A percentile compares a stretch with the other conserved stretches of the same genome.
These are phyloP conservation scores for Alternaria atra DNA, from an alignment of 2,329 filamentous ascomycete species.

Conservation along the genomic window DNA sequence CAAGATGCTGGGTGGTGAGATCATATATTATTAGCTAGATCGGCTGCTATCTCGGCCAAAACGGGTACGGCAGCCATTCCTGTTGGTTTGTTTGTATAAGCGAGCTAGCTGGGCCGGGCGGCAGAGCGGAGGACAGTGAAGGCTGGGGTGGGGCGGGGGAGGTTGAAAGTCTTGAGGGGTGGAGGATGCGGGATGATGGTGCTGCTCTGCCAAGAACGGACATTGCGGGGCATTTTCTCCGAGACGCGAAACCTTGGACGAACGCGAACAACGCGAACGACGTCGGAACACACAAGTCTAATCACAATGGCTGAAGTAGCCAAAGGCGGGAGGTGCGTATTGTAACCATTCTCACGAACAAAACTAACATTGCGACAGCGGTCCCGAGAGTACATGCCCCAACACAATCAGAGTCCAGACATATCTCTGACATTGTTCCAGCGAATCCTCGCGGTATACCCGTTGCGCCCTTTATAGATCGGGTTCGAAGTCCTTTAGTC, in stretches of 20 bases:
- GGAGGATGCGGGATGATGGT: neutral
- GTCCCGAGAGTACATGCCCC: conserved; percentile 13
- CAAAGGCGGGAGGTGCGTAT: conserved; percentile 36
- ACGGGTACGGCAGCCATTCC: neutral
- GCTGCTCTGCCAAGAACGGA: conserved; percentile 17
- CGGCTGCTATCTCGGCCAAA: neutral
- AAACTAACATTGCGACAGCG: conserved; percentile 10
- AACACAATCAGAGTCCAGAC: neutral
- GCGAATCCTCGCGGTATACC: conserved; percentile 19
- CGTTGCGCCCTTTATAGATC: conserved; percentile 19
- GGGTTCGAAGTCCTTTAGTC: neutral
- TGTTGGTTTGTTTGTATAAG: neutral
- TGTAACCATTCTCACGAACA: neutral
- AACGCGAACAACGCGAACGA: conserved; percentile 20
- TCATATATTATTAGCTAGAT: conserved; percentile 10
- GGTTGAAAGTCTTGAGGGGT: neutral
- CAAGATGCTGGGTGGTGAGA: conserved; percentile 9
- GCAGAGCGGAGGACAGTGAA: conserved; percentile 2
- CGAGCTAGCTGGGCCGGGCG: neutral
- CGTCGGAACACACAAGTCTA: conserved; percentile 4
- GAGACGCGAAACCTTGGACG: conserved; percentile 31
- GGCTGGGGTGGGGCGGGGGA: neutral
- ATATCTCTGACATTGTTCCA: conserved; percentile 48
- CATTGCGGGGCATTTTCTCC: conserved; percentile 25
- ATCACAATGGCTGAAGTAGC: conserved; percentile 40